phyloP scores from a whole-genome alignment of 2,329 filamentous ascomycete genomes.

The Talaromyces sp. region DNA sequence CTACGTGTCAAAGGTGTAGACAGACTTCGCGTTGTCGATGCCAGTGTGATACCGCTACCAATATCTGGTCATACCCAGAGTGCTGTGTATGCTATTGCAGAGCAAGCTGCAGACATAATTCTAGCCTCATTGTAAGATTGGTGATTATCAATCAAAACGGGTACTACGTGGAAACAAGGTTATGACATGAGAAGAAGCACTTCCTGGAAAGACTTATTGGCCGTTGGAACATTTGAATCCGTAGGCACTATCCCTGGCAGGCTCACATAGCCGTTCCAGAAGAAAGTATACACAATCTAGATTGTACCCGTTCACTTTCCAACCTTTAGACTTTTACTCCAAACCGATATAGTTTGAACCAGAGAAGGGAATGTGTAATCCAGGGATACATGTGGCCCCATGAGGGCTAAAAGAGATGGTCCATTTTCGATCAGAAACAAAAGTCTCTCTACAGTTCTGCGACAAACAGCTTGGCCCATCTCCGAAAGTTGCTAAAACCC shows the following conservation, averaged over 20 bases:
- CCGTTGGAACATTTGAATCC: too few species aligned
- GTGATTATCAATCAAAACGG: background rate
- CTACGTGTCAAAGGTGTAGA: slow-evolving; percentile 17
- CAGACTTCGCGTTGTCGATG: slow-evolving; percentile 13
- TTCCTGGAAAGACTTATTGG: too few species aligned
- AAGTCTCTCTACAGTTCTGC: background rate
- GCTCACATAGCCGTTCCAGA: too few species aligned
- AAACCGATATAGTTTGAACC: too few species aligned
- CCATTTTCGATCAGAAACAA: background rate
- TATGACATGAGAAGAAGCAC: too few species aligned
- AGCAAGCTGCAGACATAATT: slow-evolving; percentile 5
- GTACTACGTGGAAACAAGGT: background rate
- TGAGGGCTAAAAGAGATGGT: too few species aligned
- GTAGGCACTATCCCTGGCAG: too few species aligned
- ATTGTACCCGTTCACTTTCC: too few species aligned
- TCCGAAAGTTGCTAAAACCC: background rate
- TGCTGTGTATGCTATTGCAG: slow-evolving; percentile 2
- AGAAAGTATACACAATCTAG: too few species aligned
- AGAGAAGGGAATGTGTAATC: too few species aligned
- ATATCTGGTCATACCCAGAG: slow-evolving; percentile 1
- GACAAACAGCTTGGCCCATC: background rate
- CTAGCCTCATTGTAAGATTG: background rate
- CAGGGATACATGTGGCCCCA: too few species aligned
- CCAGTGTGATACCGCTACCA: slow-evolving; percentile 2
- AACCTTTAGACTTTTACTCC: too few species aligned